Conservation (phyloP, 805 yeast genomes). For the Metschnikowia corniflorae region DNA sequence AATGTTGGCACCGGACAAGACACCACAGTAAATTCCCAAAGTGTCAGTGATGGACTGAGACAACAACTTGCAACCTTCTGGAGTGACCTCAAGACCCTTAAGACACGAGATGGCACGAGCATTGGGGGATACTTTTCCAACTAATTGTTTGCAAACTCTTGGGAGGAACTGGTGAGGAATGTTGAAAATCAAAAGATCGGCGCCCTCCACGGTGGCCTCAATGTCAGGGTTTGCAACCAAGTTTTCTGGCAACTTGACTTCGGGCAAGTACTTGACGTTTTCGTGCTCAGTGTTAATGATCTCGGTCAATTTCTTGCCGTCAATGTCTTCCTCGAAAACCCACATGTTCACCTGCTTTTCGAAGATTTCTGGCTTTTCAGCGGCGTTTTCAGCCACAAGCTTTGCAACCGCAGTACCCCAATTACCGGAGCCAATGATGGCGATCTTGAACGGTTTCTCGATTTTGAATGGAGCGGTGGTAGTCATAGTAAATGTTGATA, state of each 20-base stretch:
- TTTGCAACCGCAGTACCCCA: slow-evolving; percentile 50
- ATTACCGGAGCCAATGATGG: slow-evolving; percentile 45
- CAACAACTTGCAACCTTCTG: slow-evolving; percentile 42
- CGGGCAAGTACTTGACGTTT: slow-evolving; percentile 44
- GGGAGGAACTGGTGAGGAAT: slow-evolving; percentile 46
- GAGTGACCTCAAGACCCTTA: slow-evolving; percentile 44
- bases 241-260: slow-evolving; percentile 39
- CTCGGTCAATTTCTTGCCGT: slow-evolving; percentile 41
- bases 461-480: slow-evolving; percentile 31
- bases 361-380: slow-evolving; percentile 37
- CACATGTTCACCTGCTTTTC: slow-evolving; percentile 41
- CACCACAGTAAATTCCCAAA: slow-evolving; percentile 44
- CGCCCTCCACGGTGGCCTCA: slow-evolving; percentile 35
- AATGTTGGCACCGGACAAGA: slow-evolving; percentile 46
- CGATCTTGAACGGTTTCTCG: slow-evolving; percentile 33
- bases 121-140: slow-evolving; percentile 35
- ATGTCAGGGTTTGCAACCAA: slow-evolving; percentile 40
- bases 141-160: slow-evolving; percentile 35
- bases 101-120: slow-evolving; percentile 45
- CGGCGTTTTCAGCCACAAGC: slow-evolving; percentile 42
- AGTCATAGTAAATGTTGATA: slow-evolving; percentile 11
- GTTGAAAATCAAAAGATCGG: slow-evolving; percentile 43
- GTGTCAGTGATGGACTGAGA: slow-evolving; percentile 42
- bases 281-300: slow-evolving; percentile 43
- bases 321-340: slow-evolving; percentile 42